Evolutionary conservation across 73 alveolate species (phyloP).

Genomic region (Paramecium bursaria): DNA sequence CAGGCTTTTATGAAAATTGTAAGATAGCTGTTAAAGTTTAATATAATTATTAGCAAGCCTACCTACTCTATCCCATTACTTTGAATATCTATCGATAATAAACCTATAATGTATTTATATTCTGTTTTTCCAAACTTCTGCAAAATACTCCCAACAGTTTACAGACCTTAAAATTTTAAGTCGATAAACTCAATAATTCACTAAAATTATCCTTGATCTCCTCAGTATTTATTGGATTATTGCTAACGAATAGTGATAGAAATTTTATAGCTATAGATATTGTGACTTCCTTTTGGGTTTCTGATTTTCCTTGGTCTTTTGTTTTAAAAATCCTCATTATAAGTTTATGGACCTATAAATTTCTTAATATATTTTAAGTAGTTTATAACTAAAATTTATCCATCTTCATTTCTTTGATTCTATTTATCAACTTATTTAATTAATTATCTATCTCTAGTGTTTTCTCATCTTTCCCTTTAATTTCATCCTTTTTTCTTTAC

Average conservation of each 20-base stretch:
- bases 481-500: constrained; percentile 2
- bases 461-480: constrained; percentile 48
- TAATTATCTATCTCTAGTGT: constrained; percentile 49
- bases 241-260: neutral
- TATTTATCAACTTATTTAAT: constrained; percentile 37
- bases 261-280: constrained; percentile 12
- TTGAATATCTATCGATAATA: neutral
- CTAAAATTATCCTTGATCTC: constrained; percentile 16
- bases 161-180: constrained; percentile 15
- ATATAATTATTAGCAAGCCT: constrained; percentile 41
- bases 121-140: neutral
- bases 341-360: constrained; percentile 24
- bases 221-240: constrained; percentile 6
- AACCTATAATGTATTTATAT: neutral
- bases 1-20: neutral
- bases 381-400: constrained; percentile 38
- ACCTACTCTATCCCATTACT: neutral
- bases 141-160: constrained; percentile 17
- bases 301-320: neutral
- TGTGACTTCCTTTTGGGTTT: neutral
- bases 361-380: constrained; percentile 48
- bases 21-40: neutral
- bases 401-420: constrained; percentile 31
- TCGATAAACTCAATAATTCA: neutral
- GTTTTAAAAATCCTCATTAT: constrained; percentile 16